A percentile compares a stretch with the other conserved stretches of the same genome.
phyloP scores from a whole-genome alignment of 225 moss, liverwort and hornwort genomes.

The Asterella californica region DNA sequence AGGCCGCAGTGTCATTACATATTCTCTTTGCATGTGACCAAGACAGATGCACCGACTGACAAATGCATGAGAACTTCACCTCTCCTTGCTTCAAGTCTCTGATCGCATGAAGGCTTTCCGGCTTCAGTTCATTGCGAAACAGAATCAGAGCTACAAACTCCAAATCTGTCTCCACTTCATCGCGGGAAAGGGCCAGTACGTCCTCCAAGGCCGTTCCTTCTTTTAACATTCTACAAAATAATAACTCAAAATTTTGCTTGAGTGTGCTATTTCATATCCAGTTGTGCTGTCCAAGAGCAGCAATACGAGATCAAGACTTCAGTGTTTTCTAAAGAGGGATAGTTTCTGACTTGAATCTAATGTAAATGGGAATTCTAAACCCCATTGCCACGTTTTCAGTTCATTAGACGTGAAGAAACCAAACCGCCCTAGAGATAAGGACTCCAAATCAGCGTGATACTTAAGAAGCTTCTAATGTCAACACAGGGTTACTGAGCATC shows the following conservation, averaged over 20 bases:
- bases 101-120: constrained; percentile 56
- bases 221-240: constrained; percentile 42
- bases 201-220: constrained; percentile 40
- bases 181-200: constrained; percentile 48
- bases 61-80: constrained; percentile 32
- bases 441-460: neutral
- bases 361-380: neutral
- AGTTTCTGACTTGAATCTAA: neutral
- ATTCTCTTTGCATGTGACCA: neutral
- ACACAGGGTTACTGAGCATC: neutral
- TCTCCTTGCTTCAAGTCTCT: constrained; percentile 65
- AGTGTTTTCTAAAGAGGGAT: neutral
- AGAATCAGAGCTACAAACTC: constrained; percentile 66
- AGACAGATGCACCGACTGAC: neutral
- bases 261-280: neutral
- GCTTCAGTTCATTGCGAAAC: constrained; percentile 82
- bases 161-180: constrained; percentile 58
- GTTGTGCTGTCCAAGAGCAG: neutral
- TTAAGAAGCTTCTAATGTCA: neutral
- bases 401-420: neutral
- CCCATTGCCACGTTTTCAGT: neutral
- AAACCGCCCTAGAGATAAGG: no score
- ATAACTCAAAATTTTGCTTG: neutral
- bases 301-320: neutral
- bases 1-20: neutral